These are phyloP conservation scores for Globisporangium lucens DNA, from an alignment of 352 stramenopile genomes.

Conservation along the genomic window DNA sequence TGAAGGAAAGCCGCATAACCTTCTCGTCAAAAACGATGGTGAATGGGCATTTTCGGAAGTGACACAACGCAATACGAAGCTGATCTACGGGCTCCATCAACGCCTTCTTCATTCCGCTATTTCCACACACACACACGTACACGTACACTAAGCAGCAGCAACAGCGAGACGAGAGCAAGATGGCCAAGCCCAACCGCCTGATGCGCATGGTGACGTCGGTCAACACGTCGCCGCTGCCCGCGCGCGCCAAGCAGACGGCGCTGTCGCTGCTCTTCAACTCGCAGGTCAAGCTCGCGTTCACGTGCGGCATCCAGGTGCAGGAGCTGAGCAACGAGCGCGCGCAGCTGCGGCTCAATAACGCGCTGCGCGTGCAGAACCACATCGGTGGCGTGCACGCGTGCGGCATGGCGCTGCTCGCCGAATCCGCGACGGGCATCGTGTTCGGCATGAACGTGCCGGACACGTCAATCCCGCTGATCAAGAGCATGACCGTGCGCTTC, in stretches of 20 bases:
- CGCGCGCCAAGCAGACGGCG: conserved; percentile 37
- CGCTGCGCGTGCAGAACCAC: conserved; percentile 82
- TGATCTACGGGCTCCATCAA: background rate
- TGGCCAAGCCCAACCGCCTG: conserved; percentile 53
- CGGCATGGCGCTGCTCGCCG: conserved; percentile 80
- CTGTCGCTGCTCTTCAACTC: conserved; percentile 80
- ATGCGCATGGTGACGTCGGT: conserved; percentile 51
- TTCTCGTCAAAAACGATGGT: background rate
- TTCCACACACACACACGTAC: background rate
- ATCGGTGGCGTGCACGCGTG: conserved; percentile 86
- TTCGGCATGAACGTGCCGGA: conserved; percentile 88
- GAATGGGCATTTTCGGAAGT: background rate
- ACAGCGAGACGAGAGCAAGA: conserved; percentile 1
- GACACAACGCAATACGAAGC: background rate
- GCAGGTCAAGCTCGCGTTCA: conserved; percentile 82
- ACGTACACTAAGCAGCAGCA: background rate
- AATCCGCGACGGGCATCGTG: conserved; percentile 81
- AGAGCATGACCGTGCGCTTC: conserved; percentile 84
- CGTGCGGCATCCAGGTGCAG: conserved; percentile 72
- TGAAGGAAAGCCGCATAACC: background rate
- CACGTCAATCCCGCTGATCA: conserved; percentile 73
- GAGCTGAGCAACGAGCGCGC: conserved; percentile 43
- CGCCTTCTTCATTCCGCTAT: background rate
- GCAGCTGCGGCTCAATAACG: conserved; percentile 68
- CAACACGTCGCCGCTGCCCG: conserved; percentile 34